Evolutionary conservation across 768 basidiomycete species (phyloP), one percentile per base, ranked within the genome.

Genomic region (Mycena rosella): DNA sequence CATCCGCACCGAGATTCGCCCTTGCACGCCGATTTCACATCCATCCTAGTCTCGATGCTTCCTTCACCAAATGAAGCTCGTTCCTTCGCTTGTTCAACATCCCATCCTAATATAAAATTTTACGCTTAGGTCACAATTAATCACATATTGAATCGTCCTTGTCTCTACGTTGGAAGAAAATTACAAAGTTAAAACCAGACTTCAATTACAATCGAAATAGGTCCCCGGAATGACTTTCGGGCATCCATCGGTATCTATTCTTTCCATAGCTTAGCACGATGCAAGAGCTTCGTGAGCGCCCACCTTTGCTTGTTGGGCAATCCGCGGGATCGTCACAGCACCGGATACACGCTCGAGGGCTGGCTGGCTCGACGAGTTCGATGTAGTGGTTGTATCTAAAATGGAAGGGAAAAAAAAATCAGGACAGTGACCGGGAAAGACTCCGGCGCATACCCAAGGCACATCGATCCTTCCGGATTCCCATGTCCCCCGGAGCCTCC

Each of bases 281-380:
- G 18, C 14, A 15, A 24, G 3, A 36, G 42, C 4, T 10, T 17
- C 14, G 14, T 9, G 15, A 32, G 9, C n/a, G 61, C 58, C 15
- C 53, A 78, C 78, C 78, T 66, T 73, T 78, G 70, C 76, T 72
- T 4, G 73, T 74, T 3, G 77, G 79, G 58, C 79, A 80, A 57
- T 80, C 79, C 6, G 72, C 75, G 7, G 75, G 70, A 55, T 80
- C 77, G 63, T 80, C 76, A 64, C 79, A 80, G 71, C 79, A 80
- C 68, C 76, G 75, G 73, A 80, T 78, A 74, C 79, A 80, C 20
- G 78, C 78, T 5, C 79, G 74, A 14, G 65, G 69, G 26, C 69
- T 75, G 18, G 69, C 65, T 2, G 78, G 79, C 67, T 80, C 79
- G 29, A 80, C 74, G 38, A 80, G 60, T 60, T 80, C 79, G 48